Evolutionary conservation across 23 red algal genomes (phyloP), one percentile per base, ranked within the genome.

Genomic region (Gracilariopsis chorda): DNA sequence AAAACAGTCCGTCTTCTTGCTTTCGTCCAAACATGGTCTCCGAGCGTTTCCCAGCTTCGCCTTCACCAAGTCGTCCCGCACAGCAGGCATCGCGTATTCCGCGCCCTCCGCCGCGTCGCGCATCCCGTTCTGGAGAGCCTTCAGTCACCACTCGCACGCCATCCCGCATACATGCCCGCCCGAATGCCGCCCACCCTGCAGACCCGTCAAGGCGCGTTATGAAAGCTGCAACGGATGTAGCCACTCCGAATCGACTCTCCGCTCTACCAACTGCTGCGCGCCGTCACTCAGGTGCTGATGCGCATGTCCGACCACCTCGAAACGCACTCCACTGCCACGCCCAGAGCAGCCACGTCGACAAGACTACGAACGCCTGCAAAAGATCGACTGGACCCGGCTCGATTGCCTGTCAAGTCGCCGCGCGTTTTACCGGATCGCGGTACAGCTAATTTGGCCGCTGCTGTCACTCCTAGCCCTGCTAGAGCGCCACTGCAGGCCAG

Each of bases 401-500:
- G 40, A 23, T 16, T 73, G 37, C 67, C 67, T 1, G 4, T 42
- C 24, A 73, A 73, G 13, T 73, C 67, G 27, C 40, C 78, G 40
- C 78, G 78, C 21, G 78, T 19, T 37, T 47, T 83, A 27, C 78
- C 78, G 12, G 78, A 83, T 53, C 78, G 78, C 9, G 59, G 49
- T 17, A 83, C 78, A 12, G 51, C 78, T 24, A 63, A 49, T 12
- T 37, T 83, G 6, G n/a, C n/a, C n/a, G 59, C 78, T 8, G n/a
- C 20, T 23, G 78, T 61, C 21, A 55, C 37, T 42, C 53, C 53
- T 16, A 46, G 49, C 47, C 59, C 78, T 2, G 44, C 42, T 46
- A 27, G 78, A 64, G 29, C 78, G 41, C 53, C 55, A 37, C 23
- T 83, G 39, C 78, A 83, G 55, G 78, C 78, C 53, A 83, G 78